Evolutionary conservation across 768 basidiomycete genomes (phyloP).

Genomic region (Trametes coccinea): DNA sequence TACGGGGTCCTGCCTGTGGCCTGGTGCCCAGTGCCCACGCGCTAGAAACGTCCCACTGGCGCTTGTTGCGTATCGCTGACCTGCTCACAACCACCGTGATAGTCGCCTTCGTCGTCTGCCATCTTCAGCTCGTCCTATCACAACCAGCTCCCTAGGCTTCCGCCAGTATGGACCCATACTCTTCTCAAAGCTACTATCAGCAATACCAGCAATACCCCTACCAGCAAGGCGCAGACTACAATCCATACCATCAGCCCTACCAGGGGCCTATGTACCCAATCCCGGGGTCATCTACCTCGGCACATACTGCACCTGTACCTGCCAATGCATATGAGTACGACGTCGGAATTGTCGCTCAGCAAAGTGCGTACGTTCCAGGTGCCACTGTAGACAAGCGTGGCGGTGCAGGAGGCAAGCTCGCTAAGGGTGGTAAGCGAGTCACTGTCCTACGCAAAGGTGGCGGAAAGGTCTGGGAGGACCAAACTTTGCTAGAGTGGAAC

Average conservation of each 20-base stretch:
- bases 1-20: conserved; percentile 5
- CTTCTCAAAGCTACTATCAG: conserved; percentile 45
- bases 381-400: conserved; percentile 89
- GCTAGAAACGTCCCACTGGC: conserved; percentile 2
- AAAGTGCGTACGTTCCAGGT: conserved; percentile 90
- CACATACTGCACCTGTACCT: conserved; percentile 77
- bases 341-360: conserved; percentile 86
- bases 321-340: conserved; percentile 93
- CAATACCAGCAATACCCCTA: conserved; percentile 36
- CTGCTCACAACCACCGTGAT: neutral
- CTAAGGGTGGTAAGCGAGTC: conserved; percentile 87
- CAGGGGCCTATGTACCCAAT: conserved; percentile 71
- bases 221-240: conserved; percentile 49
- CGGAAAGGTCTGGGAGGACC: conserved; percentile 98
- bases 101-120: neutral
- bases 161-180: conserved; percentile 31
- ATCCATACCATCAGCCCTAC: conserved; percentile 83
- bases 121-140: neutral
- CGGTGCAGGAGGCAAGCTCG: conserved; percentile 80
- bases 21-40: neutral
- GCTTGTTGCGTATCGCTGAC: neutral
- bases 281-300: conserved; percentile 60
- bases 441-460: conserved; percentile 95
- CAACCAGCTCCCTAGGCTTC: neutral
- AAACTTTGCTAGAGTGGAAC: conserved; percentile 96